Conservation (phyloP, 2,329 filamentous ascomycete genomes). For the Raffaelea deltoideospora region DNA sequence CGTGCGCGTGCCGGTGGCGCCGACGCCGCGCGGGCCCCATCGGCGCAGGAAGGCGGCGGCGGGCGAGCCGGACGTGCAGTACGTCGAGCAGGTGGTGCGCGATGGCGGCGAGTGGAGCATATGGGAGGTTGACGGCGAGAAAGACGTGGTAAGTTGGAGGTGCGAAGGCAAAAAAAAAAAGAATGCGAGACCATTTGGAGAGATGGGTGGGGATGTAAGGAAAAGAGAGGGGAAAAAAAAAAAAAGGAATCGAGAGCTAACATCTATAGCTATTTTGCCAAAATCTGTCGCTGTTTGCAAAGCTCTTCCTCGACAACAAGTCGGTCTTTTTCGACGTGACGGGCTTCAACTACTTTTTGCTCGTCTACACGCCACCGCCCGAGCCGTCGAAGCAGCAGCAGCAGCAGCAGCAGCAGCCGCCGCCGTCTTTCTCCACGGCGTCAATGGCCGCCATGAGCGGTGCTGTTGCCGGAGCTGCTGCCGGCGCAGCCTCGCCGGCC, state of each 20-base stretch:
- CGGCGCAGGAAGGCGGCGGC: conserved; percentile 23
- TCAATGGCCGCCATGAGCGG: not conserved
- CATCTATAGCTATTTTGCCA: conserved; percentile 65
- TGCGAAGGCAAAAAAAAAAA: too few species aligned
- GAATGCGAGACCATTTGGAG: too few species aligned
- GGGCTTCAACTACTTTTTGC: conserved; percentile 86
- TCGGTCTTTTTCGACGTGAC: conserved; percentile 95
- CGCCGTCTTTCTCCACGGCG: too few species aligned
- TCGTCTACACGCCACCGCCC: conserved; percentile 54
- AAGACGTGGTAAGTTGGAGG: conserved; percentile 54
- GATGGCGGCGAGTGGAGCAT: conserved; percentile 67
- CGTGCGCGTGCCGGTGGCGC: conserved; percentile 21
- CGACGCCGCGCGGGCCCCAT: conserved; percentile 15
- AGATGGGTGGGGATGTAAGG: too few species aligned
- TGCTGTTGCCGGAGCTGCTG: conserved; percentile 1
- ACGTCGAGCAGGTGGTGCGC: conserved; percentile 27
- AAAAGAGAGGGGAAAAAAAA: too few species aligned
- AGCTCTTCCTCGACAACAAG: conserved; percentile 95
- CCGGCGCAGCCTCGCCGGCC: conserved; percentile 1
- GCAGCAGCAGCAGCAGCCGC: not conserved
- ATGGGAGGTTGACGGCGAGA: conserved; percentile 84
- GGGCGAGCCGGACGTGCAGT: conserved; percentile 14
- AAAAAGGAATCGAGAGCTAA: too few species aligned
- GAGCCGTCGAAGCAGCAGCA: conserved; percentile 3
- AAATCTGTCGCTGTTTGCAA: conserved; percentile 89